Conservation (phyloP, 768 basidiomycete genomes). For the Royoungia palumana region DNA sequence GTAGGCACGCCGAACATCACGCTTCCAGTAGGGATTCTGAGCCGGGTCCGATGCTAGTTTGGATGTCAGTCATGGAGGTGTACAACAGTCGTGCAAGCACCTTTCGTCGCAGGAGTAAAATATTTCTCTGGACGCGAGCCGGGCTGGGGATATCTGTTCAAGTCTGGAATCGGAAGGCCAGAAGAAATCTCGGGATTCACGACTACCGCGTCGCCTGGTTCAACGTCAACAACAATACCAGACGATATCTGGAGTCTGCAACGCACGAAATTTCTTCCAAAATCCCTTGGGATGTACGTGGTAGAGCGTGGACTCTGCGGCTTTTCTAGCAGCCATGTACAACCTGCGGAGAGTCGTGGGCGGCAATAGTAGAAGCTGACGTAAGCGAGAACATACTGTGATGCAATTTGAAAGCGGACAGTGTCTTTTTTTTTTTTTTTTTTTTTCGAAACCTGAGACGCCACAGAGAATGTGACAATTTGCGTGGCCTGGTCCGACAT, state of each 20-base stretch:
- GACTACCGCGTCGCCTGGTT: conserved; percentile 73
- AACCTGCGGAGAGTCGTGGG: conserved; percentile 8
- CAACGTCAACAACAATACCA: conserved; percentile 3
- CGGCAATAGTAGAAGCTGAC: conserved; percentile 4
- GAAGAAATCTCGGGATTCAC: conserved; percentile 90
- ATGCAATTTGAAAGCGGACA: background rate
- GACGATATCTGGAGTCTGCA: background rate
- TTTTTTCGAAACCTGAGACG: no score
- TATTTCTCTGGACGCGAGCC: conserved; percentile 86
- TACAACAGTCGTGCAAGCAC: conserved; percentile 34
- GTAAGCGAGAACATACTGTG: conserved; percentile 6
- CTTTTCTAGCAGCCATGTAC: conserved; percentile 72
- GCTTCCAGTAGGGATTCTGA: conserved; percentile 93
- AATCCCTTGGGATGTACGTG: conserved; percentile 88
- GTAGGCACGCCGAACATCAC: conserved; percentile 88
- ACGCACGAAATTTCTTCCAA: conserved; percentile 95
- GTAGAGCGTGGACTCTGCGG: conserved; percentile 85
- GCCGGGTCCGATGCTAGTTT: conserved; percentile 77
- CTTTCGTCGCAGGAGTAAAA: conserved; percentile 85
- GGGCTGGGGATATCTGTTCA: conserved; percentile 82
- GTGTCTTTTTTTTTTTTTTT: background rate
- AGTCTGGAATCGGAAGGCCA: conserved; percentile 72
- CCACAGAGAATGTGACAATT: background rate
- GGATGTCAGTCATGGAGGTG: conserved; percentile 8
- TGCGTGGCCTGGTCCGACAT: background rate